Conservation (phyloP, 2,329 filamentous ascomycete species). For the Elsinoe perseae region DNA sequence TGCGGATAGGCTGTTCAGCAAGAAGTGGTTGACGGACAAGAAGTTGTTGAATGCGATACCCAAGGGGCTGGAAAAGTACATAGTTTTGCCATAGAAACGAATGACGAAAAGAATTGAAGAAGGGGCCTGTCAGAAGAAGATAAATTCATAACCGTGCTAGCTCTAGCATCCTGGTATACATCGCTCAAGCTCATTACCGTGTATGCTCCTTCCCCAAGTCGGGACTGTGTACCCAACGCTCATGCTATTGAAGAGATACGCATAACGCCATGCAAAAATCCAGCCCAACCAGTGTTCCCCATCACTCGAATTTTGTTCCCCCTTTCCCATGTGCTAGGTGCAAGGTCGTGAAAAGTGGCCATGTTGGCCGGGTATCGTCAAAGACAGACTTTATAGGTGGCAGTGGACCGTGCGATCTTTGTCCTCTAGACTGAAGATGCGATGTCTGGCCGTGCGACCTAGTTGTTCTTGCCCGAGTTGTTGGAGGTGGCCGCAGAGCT, state of each 20-base stretch:
- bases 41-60: conserved; percentile 74
- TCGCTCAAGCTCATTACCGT: neutral
- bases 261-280: conserved; percentile 8
- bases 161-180: neutral
- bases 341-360: conserved; percentile 13
- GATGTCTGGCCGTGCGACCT: neutral
- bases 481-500: neutral
- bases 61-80: conserved; percentile 81
- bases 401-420: neutral
- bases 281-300: neutral
- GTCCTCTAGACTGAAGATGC: conserved; percentile 11
- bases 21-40: conserved; percentile 84
- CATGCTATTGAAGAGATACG: neutral
- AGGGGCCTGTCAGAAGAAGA: neutral
- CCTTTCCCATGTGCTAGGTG: neutral
- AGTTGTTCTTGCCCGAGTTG: neutral
- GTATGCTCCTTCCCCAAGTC: neutral
- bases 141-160: neutral
- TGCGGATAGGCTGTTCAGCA: conserved; percentile 85
- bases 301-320: conserved; percentile 1
- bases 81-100: conserved; percentile 63
- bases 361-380: conserved; percentile 8
- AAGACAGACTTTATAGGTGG: neutral
- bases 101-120: conserved; percentile 2
- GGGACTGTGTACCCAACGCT: neutral